Percentiles rank a stretch among this genome's conserved stretches.
Evolutionary conservation across 169 alveolate genomes (phyloP).

Genomic region (Plasmodium malariae): DNA sequence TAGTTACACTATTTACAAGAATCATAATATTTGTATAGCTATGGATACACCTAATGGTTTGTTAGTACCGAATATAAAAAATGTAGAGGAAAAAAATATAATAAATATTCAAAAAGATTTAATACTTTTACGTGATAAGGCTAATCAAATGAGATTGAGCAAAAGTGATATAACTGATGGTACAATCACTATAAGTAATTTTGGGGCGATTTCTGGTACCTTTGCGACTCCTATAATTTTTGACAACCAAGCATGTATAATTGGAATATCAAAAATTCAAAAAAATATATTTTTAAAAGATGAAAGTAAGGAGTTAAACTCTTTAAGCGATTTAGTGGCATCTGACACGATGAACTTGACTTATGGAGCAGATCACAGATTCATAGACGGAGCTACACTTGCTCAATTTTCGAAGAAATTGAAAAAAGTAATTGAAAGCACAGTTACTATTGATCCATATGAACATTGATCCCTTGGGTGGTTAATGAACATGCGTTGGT

Average conservation of each 20-base stretch:
- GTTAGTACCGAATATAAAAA: conserved; percentile 94
- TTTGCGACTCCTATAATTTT: conserved; percentile 93
- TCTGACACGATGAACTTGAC: conserved; percentile 59
- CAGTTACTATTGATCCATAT: conserved; percentile 32
- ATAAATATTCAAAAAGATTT: conserved; percentile 92
- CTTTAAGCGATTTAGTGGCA: conserved; percentile 30
- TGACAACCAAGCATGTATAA: conserved; percentile 94
- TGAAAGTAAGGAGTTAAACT: conserved; percentile 61
- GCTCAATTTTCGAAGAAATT: conserved; percentile 81
- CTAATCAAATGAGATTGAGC: conserved; percentile 85
- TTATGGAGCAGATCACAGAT: conserved; percentile 94
- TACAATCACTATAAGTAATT: conserved; percentile 93
- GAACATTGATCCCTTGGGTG: too few species aligned
- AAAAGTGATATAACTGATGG: conserved; percentile 92
- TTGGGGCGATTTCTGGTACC: conserved; percentile 96
- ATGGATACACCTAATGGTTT: conserved; percentile 94
- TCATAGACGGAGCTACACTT: conserved; percentile 95
- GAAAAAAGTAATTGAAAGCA: conserved; percentile 27
- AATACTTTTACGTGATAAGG: conserved; percentile 87
- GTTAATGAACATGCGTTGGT: too few species aligned
- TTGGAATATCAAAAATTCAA: conserved; percentile 86
- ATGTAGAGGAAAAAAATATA: conserved; percentile 90
- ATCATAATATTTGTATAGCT: conserved; percentile 95
- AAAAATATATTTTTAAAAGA: conserved; percentile 79
- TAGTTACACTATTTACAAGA: conserved; percentile 82